Conservation (phyloP, 305 asterid species). For the Fraxinus paxiana region DNA sequence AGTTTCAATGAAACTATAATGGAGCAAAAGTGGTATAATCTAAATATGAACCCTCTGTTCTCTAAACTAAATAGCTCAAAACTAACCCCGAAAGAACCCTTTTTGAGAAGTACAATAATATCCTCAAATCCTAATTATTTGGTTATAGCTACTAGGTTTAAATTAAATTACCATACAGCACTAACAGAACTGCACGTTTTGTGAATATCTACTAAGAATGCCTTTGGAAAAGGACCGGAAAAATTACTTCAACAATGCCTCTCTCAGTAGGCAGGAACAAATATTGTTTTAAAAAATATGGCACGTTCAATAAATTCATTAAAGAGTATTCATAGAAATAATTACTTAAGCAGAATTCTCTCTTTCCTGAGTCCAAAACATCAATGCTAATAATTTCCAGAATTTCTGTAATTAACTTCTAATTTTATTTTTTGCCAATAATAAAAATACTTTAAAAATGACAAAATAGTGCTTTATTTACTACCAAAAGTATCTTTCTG, state of each 20-base stretch:
- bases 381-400: neutral
- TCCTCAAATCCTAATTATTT: neutral
- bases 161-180: neutral
- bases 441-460: neutral
- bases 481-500: neutral
- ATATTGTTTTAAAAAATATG: neutral
- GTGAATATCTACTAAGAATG: neutral
- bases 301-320: neutral
- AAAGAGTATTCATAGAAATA: neutral
- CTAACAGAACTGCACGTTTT: neutral
- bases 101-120: neutral
- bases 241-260: neutral
- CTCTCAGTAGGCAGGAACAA: neutral
- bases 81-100: neutral
- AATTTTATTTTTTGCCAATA: neutral
- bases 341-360: neutral
- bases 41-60: neutral
- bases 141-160: neutral
- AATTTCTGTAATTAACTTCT: neutral
- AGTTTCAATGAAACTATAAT: constrained; percentile 14
- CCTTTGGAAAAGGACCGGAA: neutral
- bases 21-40: neutral
- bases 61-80: constrained; percentile 2
- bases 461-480: neutral
- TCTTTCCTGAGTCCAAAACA: neutral